Base-by-base conservation (phyloP, 345 rosid species). In the Geranium rotundifolium region DNA sequence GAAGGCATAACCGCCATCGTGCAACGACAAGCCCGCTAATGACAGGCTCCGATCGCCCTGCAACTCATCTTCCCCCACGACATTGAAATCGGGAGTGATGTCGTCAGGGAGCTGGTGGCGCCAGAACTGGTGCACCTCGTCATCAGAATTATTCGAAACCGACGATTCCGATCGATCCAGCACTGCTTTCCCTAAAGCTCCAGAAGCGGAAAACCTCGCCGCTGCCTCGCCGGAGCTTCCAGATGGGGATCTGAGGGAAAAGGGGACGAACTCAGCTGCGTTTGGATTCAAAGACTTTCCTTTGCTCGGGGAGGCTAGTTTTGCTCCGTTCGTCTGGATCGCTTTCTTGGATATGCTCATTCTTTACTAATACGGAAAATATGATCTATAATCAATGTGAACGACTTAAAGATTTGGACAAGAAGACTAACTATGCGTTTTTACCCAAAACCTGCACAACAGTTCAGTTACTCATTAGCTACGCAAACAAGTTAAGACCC, bases 241-340 rank as follows among this genome's bases (percentile, higher is more conserved):
- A 69, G 87, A 63, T 27, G 88, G 76, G 56, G 91, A 76, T 13
- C 89, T 78, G 60, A 85, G 87, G 19, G 92, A 67, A 69, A 81
- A 82, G 3, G 99, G 99, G 73, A 93, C 75, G 10, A 93, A 93
- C 82, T 90, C 99, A 8, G 95, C 96, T 7, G 99, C 99, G 80
- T 88, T 81, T 17, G 99, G 99, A 65, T 95, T 95, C 78, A 90
- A 81, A 62, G 86, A 41, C n/a, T 84, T 88, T 70, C 79, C 79
- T 73, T 88, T 90, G 76, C 63, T 81, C 57, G 78, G 61, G 55
- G 81, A 19, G 37, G 61, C 79, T 31, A 82, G 72, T 81, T 86
- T 87, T 17, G 84, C 66, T 55, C 83, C 88, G 70, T 71, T 80
- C 58, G 80, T 72, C 62, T 81, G 90, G 67, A 72, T 61, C 61